Percentiles rank a stretch among this genome's conserved stretches.
Evolutionary conservation across 345 rosid genomes (phyloP).

Genomic region (Rhodamnia rubescens): DNA sequence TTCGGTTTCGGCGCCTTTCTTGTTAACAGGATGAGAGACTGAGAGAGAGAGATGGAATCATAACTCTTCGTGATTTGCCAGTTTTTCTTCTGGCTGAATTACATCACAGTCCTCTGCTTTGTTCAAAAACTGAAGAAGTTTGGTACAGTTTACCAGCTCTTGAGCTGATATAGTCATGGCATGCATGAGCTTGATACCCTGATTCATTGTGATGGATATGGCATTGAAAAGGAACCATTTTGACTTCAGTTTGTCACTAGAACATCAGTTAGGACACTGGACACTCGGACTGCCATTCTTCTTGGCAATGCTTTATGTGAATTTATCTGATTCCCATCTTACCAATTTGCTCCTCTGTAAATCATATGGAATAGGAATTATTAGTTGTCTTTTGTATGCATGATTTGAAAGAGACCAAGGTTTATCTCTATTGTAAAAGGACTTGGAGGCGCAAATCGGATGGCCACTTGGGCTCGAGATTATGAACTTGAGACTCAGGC

Average conservation of each 20-base stretch:
- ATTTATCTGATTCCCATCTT: neutral
- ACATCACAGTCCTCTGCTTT: neutral
- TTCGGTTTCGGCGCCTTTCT: neutral
- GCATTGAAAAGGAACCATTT: neutral
- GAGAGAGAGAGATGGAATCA: neutral
- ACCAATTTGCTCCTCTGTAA: neutral
- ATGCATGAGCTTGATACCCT: neutral
- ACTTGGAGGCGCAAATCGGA: constrained; percentile 23
- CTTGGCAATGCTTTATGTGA: neutral
- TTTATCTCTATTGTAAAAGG: constrained; percentile 13
- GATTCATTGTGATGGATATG: neutral
- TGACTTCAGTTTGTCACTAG: neutral
- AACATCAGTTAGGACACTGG: neutral
- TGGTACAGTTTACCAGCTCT: neutral
- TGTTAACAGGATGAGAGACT: too few relatives aligned
- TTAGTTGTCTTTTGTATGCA: neutral
- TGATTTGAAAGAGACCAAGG: neutral
- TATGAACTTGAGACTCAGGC: constrained; percentile 25
- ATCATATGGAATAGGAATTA: neutral
- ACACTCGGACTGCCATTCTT: neutral
- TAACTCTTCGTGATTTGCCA: neutral
- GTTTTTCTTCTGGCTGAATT: neutral
- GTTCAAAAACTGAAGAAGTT: neutral
- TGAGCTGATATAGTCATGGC: neutral
- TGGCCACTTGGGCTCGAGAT: constrained; percentile 52